Evolutionary conservation across 2,329 filamentous ascomycete species (phyloP).

Genomic region (Lachnellula occidentalis): DNA sequence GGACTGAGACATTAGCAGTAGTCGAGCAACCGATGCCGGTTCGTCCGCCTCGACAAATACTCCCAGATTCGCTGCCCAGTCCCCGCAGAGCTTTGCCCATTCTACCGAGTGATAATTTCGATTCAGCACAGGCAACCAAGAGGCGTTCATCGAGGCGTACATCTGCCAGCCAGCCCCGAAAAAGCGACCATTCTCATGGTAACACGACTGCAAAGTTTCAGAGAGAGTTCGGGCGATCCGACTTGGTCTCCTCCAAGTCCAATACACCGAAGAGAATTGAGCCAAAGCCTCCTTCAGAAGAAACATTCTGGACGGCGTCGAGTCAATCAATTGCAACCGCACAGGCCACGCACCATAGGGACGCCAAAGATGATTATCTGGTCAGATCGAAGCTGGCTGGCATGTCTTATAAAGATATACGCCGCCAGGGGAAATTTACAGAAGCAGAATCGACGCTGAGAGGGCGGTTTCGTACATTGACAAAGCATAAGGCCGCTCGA

Average conservation of each 20-base stretch:
- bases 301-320: neutral
- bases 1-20: constrained; percentile 3
- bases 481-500: constrained; percentile 55
- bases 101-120: constrained; percentile 3
- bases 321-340: neutral
- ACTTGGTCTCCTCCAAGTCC: neutral
- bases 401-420: constrained; percentile 62
- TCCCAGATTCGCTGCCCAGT: constrained; percentile 13
- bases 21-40: constrained; percentile 7
- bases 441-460: constrained; percentile 70
- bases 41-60: constrained; percentile 15
- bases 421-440: constrained; percentile 44
- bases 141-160: constrained; percentile 8
- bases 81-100: constrained; percentile 7
- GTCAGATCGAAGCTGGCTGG: constrained; percentile 49
- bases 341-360: constrained; percentile 20
- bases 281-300: constrained; percentile 13
- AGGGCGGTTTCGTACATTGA: constrained; percentile 60
- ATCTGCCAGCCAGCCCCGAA: constrained; percentile 3
- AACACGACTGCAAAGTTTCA: neutral
- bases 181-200: neutral
- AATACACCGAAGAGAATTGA: constrained; percentile 12
- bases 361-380: constrained; percentile 44
- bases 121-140: constrained; percentile 4
- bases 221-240: neutral